phyloP scores from a whole-genome alignment of 2,329 filamentous ascomycete genomes.

The Cytospora piceicola region DNA sequence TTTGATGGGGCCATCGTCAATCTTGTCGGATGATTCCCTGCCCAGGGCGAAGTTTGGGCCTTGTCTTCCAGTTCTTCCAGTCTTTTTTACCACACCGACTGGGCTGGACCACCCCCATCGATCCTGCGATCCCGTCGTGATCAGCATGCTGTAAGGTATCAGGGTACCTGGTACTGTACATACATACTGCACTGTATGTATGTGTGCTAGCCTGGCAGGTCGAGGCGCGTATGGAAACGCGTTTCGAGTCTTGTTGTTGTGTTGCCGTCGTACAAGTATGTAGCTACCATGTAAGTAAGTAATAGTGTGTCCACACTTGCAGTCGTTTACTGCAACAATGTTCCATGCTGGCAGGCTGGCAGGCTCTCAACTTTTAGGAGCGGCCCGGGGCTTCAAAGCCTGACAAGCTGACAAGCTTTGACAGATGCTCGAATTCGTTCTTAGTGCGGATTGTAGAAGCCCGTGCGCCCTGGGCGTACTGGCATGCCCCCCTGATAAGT shows the following conservation, averaged over 20 bases:
- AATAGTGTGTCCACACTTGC: neutral
- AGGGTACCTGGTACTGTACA: too few species aligned
- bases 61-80: neutral
- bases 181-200: too few species aligned
- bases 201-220: too few species aligned
- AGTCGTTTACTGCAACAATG: neutral
- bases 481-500: neutral
- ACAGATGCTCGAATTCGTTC: too few species aligned
- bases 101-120: neutral
- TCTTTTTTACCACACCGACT: neutral
- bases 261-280: neutral
- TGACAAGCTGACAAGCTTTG: neutral
- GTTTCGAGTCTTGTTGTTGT: neutral
- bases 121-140: neutral
- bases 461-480: neutral
- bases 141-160: neutral
- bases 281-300: too few species aligned
- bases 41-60: conserved; percentile 5
- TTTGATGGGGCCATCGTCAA: conserved; percentile 12
- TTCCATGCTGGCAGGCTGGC: too few species aligned
- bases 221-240: neutral
- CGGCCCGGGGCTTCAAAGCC: too few species aligned
- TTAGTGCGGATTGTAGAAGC: neutral
- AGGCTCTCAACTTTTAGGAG: neutral
- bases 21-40: neutral